Evolutionary conservation across 768 basidiomycete species (phyloP).

Genomic region (Hydnomerulius pinastri): DNA sequence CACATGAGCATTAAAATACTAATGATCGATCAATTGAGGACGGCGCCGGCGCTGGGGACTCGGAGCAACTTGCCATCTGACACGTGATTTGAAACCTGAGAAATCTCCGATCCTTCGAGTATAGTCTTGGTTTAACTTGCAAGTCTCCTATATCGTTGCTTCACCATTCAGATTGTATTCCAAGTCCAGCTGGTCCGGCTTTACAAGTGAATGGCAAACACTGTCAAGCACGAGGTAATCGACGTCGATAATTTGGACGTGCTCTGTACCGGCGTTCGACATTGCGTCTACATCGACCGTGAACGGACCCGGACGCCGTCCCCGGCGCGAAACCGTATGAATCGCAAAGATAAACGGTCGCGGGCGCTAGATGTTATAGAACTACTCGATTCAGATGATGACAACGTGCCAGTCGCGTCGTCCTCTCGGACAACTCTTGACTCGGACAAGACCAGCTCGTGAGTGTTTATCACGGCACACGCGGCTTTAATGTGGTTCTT

Average conservation of each 20-base stretch:
- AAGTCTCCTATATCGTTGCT: too few relatives aligned
- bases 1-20: too few relatives aligned
- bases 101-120: too few relatives aligned
- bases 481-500: slow-evolving; percentile 4
- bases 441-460: slow-evolving; percentile 2
- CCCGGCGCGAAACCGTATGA: slow-evolving; percentile 5
- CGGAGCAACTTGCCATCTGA: too few relatives aligned
- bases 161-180: too few relatives aligned
- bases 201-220: background rate
- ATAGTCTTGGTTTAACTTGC: too few relatives aligned
- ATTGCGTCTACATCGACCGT: slow-evolving; percentile 17
- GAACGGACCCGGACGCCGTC: too few relatives aligned
- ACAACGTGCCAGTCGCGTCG: slow-evolving; percentile 5
- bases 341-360: slow-evolving; percentile 11
- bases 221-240: slow-evolving; percentile 14
- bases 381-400: slow-evolving; percentile 18
- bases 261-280: slow-evolving; percentile 17
- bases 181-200: too few relatives aligned
- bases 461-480: background rate
- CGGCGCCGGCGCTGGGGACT: too few relatives aligned
- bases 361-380: slow-evolving; percentile 10
- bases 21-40: too few relatives aligned
- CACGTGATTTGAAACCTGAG: too few relatives aligned
- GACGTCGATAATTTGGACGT: slow-evolving; percentile 29
- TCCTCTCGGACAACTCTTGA: slow-evolving; percentile 6